A percentile compares a stretch with the other conserved stretches of the same genome.
Conservation (phyloP, 176 grass and related monocot species). For the Alopecurus myosuroides region DNA sequence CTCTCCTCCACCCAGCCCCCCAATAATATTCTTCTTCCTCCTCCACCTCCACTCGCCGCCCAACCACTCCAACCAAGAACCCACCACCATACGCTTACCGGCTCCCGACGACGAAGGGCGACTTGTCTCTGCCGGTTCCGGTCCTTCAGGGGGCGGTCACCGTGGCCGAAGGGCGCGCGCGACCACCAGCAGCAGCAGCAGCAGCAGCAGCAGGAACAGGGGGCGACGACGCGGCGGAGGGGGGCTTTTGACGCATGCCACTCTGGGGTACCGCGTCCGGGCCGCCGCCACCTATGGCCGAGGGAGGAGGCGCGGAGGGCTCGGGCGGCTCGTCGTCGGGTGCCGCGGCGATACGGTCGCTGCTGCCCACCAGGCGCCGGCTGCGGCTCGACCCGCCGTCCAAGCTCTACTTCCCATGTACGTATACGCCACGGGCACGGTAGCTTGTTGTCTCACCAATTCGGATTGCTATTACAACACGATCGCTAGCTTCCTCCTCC, state of each 20-base stretch:
- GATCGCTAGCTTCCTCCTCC: neutral
- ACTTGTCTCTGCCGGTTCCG: slow-evolving; percentile 17
- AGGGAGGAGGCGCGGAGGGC: neutral
- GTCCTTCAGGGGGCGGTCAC: neutral
- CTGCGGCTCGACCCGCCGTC: slow-evolving; percentile 79
- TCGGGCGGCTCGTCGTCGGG: neutral
- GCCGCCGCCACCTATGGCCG: neutral
- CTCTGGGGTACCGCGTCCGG: slow-evolving; percentile 39
- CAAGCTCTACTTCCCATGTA: slow-evolving; percentile 98
- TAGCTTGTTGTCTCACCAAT: too few species aligned
- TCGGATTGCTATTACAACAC: neutral
- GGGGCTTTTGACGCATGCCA: slow-evolving; percentile 34
- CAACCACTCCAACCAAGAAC: neutral
- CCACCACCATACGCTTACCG: slow-evolving; percentile 8
- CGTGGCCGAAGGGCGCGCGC: neutral
- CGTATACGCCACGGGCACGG: neutral
- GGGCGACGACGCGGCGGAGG: neutral
- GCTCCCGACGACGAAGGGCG: neutral
- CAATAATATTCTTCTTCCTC: neutral
- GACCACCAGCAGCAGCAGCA: neutral
- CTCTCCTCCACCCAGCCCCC: neutral
- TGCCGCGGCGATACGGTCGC: slow-evolving; percentile 55
- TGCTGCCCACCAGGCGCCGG: slow-evolving; percentile 74
- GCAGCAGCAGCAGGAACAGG: neutral
- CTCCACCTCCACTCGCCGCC: neutral